Evolutionary conservation across 176 grass and related monocot species (phyloP), one percentile per base, ranked within the genome.

Genomic region (Bonia amplexicaulis): DNA sequence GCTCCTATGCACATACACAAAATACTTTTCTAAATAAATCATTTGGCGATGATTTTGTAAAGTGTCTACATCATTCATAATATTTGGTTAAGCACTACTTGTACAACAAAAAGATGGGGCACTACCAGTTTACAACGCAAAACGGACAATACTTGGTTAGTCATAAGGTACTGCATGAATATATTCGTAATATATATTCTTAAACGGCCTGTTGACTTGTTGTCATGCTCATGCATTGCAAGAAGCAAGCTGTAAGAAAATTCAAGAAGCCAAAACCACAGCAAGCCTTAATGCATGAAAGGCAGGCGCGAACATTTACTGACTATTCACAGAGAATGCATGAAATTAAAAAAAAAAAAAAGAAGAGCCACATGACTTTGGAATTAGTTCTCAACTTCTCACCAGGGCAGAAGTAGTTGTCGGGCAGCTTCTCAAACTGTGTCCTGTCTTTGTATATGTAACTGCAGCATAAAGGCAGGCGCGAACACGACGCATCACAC

Each of bases 401-500:
- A 95, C 96, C 96, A 37, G 93, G 96, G 82, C 96, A 98, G 82
- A 88, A 98, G 81, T 98, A 98, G 3, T 90, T 89, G 76, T 95
- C 96, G 14, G 93, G 40, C 33, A 66, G 86, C 93, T 95, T 98
- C 77, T 98, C 91, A 41, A 98, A 98, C 19, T 93, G 93, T 1
- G 96, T 95, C 82, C 80, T 98, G 35, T 98, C 96, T 27, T 76
- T 94, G 88, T 98, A 98, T 77, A 95, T 91, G 75, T 98, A 98
- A 16, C 96, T 98, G 84, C 82, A 86, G 40, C 2, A 14, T 13
- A 3, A 65, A 57, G 0, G 6, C 42, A 47, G 3, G 37, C 11
- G 22, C 9, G 23, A 59, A 17, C 7, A 5, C n/a, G 8, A 1
- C 12, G 48, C 12, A 26, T 48, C 55, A 11, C 19, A 7, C 22